Conservation (phyloP, 768 basidiomycete species). For the Boletus eberwhitei region DNA sequence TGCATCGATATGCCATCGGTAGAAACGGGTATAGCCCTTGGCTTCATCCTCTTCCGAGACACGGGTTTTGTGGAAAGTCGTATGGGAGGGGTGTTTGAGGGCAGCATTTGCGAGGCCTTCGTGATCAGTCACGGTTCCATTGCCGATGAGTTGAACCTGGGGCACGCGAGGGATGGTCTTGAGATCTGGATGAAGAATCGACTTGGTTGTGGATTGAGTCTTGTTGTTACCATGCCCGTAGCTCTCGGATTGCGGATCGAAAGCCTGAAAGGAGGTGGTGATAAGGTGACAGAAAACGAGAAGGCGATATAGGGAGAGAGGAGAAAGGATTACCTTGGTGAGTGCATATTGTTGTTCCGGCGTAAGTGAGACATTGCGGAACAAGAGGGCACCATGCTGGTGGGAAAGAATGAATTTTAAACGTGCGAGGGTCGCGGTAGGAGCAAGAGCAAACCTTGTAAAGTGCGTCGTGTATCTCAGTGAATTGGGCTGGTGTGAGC, state of each 20-base stretch:
- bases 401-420: not conserved
- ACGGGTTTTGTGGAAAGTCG: conserved; percentile 80
- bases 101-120: conserved; percentile 74
- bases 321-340: conserved; percentile 59
- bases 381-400: conserved; percentile 72
- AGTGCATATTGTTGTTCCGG: conserved; percentile 84
- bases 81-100: conserved; percentile 85
- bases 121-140: conserved; percentile 76
- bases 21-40: conserved; percentile 81
- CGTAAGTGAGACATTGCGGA: conserved; percentile 62
- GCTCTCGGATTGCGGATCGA: conserved; percentile 57
- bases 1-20: conserved; percentile 92
- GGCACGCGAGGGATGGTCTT: conserved; percentile 88
- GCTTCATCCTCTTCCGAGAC: conserved; percentile 73
- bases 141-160: conserved; percentile 91
- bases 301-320: not conserved
- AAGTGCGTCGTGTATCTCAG: conserved; percentile 64
- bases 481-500: conserved; percentile 57
- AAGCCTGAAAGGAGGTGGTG: conserved; percentile 50
- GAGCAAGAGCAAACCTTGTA: conserved; percentile 69
- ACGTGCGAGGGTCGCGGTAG: not conserved
- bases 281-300: not conserved
- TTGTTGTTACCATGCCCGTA: conserved; percentile 92
- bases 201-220: conserved; percentile 67
- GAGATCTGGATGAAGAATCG: conserved; percentile 84